Evolutionary conservation across 768 basidiomycete species (phyloP), one percentile per base, ranked within the genome.

Genomic region (Tricholoma furcatifolium): DNA sequence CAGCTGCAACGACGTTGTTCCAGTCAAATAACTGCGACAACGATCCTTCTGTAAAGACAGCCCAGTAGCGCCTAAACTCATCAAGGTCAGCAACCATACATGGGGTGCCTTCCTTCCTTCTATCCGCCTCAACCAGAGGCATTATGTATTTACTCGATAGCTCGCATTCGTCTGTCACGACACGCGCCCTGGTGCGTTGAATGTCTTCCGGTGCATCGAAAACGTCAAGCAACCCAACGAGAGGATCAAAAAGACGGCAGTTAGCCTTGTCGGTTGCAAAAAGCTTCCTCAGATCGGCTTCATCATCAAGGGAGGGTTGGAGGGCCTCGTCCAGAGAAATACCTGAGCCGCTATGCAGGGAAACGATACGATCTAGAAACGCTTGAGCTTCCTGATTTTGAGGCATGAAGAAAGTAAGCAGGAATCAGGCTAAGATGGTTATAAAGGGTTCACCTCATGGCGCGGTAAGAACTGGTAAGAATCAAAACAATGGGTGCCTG

Each of bases 61-160:
- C 52, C 83, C 83, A 87, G 60, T 83, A 83, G 68, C 76, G 78
- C 68, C 77, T 77, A 72, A 84, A 87, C 45, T 81, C 78, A n/a
- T 83, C 83, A 11, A 83, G 61, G 56, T 67, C 68, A 1, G 68
- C 57, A 9, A 79, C 79, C 69, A 80, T 82, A 43, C 72, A 68
- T 2, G 78, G 76, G 2, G 69, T 62, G 23, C 82, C 81, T 38
- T 83, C 79, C 51, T 73, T 65, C 62, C 77, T 77, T 42, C 83
- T 70, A 17, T 70, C 65, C 2, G 58, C 58, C 12, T 72, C 70
- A 2, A 70, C 62, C 15, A 85, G 62, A 0, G 82, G 77, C 75
- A 85, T 79, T 36, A 84, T 69, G 62, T 84, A 72, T 34, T 80
- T 74, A 2, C 74, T 74, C 20, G 62, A 60, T 15, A 79, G 67